Conservation (phyloP, 2,329 filamentous ascomycete species). For the Diatrype stigma region DNA sequence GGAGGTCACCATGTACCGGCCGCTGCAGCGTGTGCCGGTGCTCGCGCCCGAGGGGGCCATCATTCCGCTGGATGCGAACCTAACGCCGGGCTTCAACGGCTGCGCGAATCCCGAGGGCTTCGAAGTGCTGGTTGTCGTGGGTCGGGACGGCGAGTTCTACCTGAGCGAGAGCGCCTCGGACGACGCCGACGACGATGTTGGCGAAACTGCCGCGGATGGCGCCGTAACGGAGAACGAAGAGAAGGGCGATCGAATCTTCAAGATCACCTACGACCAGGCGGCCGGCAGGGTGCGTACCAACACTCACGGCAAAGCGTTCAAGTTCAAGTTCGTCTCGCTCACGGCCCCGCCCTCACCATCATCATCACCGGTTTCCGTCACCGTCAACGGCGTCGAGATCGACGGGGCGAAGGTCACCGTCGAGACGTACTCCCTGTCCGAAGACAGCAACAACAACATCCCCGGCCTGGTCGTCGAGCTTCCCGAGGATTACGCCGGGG, state of each 20-base stretch:
- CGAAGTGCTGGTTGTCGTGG: slow-evolving; percentile 46
- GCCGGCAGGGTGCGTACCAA: not conserved
- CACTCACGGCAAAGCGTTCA: not conserved
- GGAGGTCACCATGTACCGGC: slow-evolving; percentile 46
- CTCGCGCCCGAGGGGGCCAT: slow-evolving; percentile 54
- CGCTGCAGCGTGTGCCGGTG: slow-evolving; percentile 46
- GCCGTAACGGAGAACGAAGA: too few relatives aligned
- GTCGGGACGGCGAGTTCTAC: slow-evolving; percentile 43
- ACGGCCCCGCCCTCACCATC: not conserved
- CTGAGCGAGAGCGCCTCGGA: slow-evolving; percentile 41
- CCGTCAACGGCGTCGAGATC: not conserved
- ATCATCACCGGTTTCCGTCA: not conserved
- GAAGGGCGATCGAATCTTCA: not conserved
- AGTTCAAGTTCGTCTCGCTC: slow-evolving; percentile 6
- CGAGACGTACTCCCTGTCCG: not conserved
- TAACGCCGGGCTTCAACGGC: slow-evolving; percentile 39
- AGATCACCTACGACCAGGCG: not conserved
- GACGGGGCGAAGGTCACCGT: not conserved
- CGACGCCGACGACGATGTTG: not conserved
- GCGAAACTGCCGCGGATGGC: not conserved
- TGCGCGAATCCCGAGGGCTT: slow-evolving; percentile 41
- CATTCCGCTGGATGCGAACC: slow-evolving; percentile 47
- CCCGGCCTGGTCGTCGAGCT: not conserved
- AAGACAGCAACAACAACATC: not conserved
- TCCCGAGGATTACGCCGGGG: not conserved